These are phyloP conservation scores for Berkeleyomyces basicola DNA, from an alignment of 2,329 filamentous ascomycete genomes.

Conservation along the genomic window DNA sequence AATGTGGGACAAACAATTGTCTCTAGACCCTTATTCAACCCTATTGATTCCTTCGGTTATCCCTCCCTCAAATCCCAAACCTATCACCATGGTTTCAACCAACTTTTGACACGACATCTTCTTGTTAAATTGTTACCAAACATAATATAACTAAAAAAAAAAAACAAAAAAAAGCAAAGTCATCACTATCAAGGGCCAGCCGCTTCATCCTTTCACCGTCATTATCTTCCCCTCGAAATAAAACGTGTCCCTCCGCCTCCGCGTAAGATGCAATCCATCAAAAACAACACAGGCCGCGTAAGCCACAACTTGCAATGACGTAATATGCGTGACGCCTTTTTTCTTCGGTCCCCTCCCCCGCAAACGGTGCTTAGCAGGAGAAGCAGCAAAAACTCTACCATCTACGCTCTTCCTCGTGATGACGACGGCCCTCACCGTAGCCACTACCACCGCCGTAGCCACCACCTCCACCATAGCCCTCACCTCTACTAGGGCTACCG, in stretches of 20 bases:
- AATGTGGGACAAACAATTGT: too few relatives aligned
- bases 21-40: too few relatives aligned
- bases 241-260: neutral
- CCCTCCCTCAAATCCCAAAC: too few relatives aligned
- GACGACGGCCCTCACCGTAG: constrained; percentile 7
- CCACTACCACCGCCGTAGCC: constrained; percentile 1
- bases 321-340: neutral
- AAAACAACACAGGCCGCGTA: neutral
- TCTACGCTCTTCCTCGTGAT: constrained; percentile 12
- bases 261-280: neutral
- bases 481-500: constrained; percentile 12
- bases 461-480: neutral
- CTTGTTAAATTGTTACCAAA: neutral
- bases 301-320: neutral
- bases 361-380: neutral
- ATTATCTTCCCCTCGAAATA: neutral
- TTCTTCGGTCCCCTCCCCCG: neutral
- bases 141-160: neutral
- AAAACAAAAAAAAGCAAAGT: neutral
- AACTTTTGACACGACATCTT: too few relatives aligned
- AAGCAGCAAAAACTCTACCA: constrained; percentile 11
- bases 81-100: too few relatives aligned
- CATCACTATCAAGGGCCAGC: neutral
- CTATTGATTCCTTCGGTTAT: too few relatives aligned
- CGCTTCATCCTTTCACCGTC: neutral